These are phyloP conservation scores for Osmanthus fragrans DNA, from an alignment of 257 asterid species.

Conservation along the genomic window DNA sequence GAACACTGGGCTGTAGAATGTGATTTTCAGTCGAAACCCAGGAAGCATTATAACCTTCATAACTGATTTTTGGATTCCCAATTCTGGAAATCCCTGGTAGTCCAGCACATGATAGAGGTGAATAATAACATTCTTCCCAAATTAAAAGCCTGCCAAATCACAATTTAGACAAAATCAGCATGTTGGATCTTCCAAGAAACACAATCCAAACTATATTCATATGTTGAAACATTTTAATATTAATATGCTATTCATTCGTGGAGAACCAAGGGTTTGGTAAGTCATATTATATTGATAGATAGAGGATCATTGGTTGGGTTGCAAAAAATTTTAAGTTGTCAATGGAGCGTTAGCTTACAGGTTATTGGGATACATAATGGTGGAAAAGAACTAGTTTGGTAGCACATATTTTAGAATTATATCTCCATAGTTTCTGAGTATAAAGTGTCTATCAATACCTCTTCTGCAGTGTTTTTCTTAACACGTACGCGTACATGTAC, in stretches of 20 bases:
- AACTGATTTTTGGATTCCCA: constrained; percentile 29
- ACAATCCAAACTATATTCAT: background rate
- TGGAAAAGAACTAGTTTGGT: background rate
- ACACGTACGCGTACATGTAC: background rate
- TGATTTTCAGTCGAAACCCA: constrained; percentile 34
- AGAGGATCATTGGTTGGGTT: background rate
- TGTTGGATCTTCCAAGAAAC: background rate
- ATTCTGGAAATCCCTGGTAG: constrained; percentile 32
- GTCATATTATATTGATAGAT: background rate
- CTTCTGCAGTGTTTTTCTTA: background rate
- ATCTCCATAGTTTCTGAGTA: background rate
- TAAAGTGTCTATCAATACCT: background rate
- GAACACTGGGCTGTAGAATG: constrained; percentile 27
- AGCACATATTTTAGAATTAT: too few relatives aligned
- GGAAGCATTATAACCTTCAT: constrained; percentile 35
- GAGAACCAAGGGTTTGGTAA: background rate
- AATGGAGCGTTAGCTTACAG: background rate
- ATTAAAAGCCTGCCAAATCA: constrained; percentile 58
- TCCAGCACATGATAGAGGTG: constrained; percentile 29
- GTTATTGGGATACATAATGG: background rate
- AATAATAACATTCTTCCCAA: constrained; percentile 75
- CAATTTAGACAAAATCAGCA: constrained; percentile 12
- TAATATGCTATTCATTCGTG: background rate
- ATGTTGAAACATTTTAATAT: background rate
- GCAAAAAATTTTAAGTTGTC: background rate